Base-by-base conservation (phyloP, 163 green algal species). In the Scenedesmus sp. region DNA sequence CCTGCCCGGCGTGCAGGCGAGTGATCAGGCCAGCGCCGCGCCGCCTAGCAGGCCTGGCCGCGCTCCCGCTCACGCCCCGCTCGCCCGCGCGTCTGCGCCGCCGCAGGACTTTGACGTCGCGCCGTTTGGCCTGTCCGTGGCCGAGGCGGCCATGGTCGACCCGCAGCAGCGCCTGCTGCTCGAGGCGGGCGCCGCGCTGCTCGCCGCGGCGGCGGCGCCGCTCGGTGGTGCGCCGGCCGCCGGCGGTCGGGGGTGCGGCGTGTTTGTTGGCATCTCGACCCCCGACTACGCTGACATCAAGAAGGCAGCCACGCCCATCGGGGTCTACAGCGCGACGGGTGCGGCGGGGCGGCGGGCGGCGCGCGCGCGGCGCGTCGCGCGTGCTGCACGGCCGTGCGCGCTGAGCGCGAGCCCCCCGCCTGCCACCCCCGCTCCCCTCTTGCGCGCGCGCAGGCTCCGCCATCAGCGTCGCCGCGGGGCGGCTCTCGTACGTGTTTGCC, bases 121-220 rank as follows among this genome's bases (percentile, higher is more conserved):
- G 13, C 48, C 88, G 14, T 95, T 96, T 83, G 78, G 86, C 17
- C 66, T 96, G 29, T 78, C 65, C 0, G 69, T 76, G 1, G 53
- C 60, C 0, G 93, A 98, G 72, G 88, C 90, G 7, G 31, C 73
- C 1, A 81, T 88, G 14, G 91, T 97, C 78, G 95, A 98, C 81
- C 93, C 94, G 3, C 94, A 98, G 80, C 94, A 98, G 70, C 87
- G 94, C 10, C 65, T 96, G 64, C 75, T 98, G 71, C 80, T 97
- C 39, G 85, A 94, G 47, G 65, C 76, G 20, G 50, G 45, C 5
- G 47, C 65, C 18, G 33, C 39, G 65, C 63, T 83, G 65, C 45
- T 83, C 54, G 44, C 57, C 11, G 57, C 65, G 57, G 65, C 75
- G 26, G 13, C 29, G 31, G 31, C 9, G 65, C 9, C 20, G 39